Base-by-base conservation (phyloP, 257 asterid genomes). In the Capsicum chinense region DNA sequence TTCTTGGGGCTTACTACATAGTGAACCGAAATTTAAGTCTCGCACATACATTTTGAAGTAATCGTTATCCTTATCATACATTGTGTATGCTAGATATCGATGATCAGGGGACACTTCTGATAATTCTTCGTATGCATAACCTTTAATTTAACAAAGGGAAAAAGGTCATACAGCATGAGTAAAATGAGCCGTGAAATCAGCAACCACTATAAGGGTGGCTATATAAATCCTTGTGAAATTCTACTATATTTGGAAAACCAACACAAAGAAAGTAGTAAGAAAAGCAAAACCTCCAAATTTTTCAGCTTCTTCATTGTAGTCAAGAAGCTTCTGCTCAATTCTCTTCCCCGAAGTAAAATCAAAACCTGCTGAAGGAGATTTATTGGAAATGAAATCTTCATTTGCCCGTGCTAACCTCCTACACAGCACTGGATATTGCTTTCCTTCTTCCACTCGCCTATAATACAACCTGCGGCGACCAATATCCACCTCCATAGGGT, bases 101-200 rank as follows among this genome's bases (percentile, higher is more conserved):
- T 97, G 99, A 89, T 97, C 97, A 54, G 99, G 99, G 79, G 99
- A 97, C 67, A 97, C 88, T 86, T 95, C 98, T 7, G 99, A 97
- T 86, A 92, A 87, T 88, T 92, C 98, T 88, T 93, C 99, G 68
- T 88, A 93, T 4, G 99, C 97, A 89, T 93, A 92, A 79, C 99
- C 98, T 94, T 89, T 44, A 39, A 84, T 63, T 48, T 15, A 83
- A 73, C 35, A 54, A 35, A 83, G 64, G 9, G 3, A 50, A 66
- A 1, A 68, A 16, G 66, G 56, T 21, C 47, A 47, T 8, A 19
- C 33, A 44, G 5, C 21, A 58, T 48, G 81, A 76, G 50, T 76
- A 76, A 54, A 21, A 76, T n/a, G 60, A 76, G 54, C 64, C 26
- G 54, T 54, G 54, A 54, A 76, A 76, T 56, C 21, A 76, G 21